These are phyloP conservation scores for Tremellales sp. DNA, from an alignment of 1,284 basidiomycete species.

Conservation along the genomic window DNA sequence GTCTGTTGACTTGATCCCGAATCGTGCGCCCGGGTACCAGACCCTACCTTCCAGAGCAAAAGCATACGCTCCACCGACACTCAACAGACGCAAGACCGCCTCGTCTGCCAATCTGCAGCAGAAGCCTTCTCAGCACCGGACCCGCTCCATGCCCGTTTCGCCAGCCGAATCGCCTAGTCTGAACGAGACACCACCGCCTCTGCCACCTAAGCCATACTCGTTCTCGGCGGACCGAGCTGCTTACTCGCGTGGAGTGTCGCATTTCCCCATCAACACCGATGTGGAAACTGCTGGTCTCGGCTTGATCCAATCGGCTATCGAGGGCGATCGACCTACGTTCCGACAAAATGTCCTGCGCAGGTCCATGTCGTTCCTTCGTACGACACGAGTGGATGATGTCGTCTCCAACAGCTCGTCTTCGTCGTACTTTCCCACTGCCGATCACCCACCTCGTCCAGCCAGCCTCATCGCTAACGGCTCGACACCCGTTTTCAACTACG, in stretches of 20 bases:
- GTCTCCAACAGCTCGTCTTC: conserved; percentile 3
- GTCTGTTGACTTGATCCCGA: neutral
- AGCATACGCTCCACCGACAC: neutral
- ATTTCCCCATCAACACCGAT: neutral
- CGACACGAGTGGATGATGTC: neutral
- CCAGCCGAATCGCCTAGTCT: conserved; percentile 7
- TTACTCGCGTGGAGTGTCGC: neutral
- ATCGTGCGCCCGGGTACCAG: neutral
- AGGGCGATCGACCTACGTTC: neutral
- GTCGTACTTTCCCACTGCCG: neutral
- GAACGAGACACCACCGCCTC: neutral
- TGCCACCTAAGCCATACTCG: neutral
- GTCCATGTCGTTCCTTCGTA: neutral
- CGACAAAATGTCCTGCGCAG: neutral
- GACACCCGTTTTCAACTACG: no score
- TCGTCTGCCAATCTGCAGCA: neutral
- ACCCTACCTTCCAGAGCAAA: neutral
- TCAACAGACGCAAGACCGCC: neutral
- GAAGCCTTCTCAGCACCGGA: neutral
- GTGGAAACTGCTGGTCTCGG: neutral
- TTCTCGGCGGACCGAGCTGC: neutral
- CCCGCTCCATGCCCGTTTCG: conserved; percentile 6
- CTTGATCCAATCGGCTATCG: neutral
- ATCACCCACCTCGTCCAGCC: neutral
- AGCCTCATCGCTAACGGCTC: conserved; percentile 11